Percentiles rank a stretch among this genome's conserved stretches.
Evolutionary conservation across 768 basidiomycete genomes (phyloP).

Genomic region (Suillus variegatus): DNA sequence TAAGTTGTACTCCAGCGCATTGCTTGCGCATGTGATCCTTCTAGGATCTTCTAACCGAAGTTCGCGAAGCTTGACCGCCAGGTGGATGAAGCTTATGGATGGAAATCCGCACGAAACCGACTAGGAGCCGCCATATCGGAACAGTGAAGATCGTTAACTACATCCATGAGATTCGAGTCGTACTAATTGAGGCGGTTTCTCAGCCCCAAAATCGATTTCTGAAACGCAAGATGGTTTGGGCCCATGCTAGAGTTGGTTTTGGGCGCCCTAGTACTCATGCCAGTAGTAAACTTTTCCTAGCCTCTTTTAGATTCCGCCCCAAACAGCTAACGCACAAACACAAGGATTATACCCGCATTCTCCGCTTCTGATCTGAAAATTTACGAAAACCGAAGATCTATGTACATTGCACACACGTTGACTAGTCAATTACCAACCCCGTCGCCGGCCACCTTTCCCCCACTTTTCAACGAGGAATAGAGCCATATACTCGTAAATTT

Average conservation of each 20-base stretch:
- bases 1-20: background rate
- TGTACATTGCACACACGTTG: background rate
- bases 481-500: constrained; percentile 86
- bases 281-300: background rate
- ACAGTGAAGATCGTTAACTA: background rate
- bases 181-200: background rate
- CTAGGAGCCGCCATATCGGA: background rate
- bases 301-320: background rate
- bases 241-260: background rate
- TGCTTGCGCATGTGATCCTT: background rate
- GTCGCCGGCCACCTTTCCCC: constrained; percentile 76
- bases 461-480: constrained; percentile 88
- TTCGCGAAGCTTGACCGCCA: background rate
- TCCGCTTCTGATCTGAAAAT: background rate
- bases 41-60: background rate
- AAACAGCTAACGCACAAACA: background rate
- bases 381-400: background rate
- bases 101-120: background rate
- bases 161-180: background rate
- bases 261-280: background rate
- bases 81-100: background rate
- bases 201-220: background rate
- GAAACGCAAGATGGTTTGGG: background rate
- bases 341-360: background rate
- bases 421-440: constrained; percentile 50